A percentile compares a stretch with the other conserved stretches of the same genome.
Evolutionary conservation across 2,329 filamentous ascomycete species (phyloP).

Genomic region (Myriosclerotinia duriaeana): DNA sequence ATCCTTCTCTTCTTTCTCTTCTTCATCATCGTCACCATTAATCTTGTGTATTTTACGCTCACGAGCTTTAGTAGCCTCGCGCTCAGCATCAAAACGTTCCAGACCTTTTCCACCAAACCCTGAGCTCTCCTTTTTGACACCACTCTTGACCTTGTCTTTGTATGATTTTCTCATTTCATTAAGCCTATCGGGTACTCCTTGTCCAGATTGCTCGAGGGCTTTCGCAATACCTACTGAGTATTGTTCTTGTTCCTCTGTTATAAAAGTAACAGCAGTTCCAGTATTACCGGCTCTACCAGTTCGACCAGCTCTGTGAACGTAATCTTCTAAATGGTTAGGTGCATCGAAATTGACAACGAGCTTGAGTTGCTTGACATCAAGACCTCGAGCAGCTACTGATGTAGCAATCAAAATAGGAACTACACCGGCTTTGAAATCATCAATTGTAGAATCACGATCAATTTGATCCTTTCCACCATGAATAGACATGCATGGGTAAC

Average conservation of each 20-base stretch:
- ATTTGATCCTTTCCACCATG: conserved; percentile 93
- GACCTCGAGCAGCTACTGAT: conserved; percentile 87
- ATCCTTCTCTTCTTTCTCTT: conserved; percentile 68
- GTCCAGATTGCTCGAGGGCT: conserved; percentile 79
- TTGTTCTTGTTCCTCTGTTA: conserved; percentile 88
- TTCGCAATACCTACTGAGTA: conserved; percentile 89
- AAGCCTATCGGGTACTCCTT: conserved; percentile 71
- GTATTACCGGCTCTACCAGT: conserved; percentile 93
- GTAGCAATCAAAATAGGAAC: conserved; percentile 91
- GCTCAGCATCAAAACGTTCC: conserved; percentile 85
- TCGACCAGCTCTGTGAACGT: conserved; percentile 90
- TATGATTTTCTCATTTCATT: conserved; percentile 69
- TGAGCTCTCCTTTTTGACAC: conserved; percentile 83
- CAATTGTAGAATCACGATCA: conserved; percentile 87
- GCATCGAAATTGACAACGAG: conserved; percentile 95
- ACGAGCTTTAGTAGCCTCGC: conserved; percentile 80
- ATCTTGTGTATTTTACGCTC: conserved; percentile 89
- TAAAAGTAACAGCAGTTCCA: conserved; percentile 90
- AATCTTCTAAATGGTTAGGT: conserved; percentile 93
- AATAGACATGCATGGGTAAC: conserved; percentile 89
- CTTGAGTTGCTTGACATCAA: conserved; percentile 95
- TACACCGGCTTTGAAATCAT: conserved; percentile 89
- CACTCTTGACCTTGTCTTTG: conserved; percentile 85
- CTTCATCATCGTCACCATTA: conserved; percentile 79
- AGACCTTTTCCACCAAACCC: conserved; percentile 95